These are phyloP conservation scores for Rhizopus arrhizus DNA, from an alignment of 371 early-diverging fungal species.

Conservation along the genomic window DNA sequence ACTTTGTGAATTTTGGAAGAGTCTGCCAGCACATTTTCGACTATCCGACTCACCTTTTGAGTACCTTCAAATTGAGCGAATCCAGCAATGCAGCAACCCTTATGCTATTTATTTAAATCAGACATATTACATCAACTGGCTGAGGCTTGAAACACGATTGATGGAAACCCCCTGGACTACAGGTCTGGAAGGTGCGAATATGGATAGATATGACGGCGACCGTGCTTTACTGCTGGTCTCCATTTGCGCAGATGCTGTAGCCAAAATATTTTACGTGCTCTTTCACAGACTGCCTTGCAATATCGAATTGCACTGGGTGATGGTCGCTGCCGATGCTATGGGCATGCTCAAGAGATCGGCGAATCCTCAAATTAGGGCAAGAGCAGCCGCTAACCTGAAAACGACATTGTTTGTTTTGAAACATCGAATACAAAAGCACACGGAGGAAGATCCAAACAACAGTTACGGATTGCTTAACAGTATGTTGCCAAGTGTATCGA, in stretches of 20 bases:
- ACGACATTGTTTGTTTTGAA: conserved; percentile 26
- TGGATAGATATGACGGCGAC: conserved; percentile 38
- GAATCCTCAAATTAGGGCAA: conserved; percentile 32
- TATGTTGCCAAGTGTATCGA: conserved; percentile 8
- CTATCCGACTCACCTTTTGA: conserved; percentile 37
- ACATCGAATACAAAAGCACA: conserved; percentile 11
- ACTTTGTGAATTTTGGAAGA: conserved; percentile 38
- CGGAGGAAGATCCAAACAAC: neutral
- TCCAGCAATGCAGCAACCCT: conserved; percentile 32
- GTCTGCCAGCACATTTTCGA: conserved; percentile 27
- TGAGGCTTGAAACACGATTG: conserved; percentile 35
- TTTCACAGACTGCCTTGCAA: conserved; percentile 34
- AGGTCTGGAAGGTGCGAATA: conserved; percentile 27
- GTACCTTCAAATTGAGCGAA: conserved; percentile 37
- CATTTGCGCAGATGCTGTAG: conserved; percentile 42
- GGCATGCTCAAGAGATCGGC: conserved; percentile 26
- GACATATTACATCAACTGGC: conserved; percentile 39
- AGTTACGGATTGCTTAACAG: conserved; percentile 11
- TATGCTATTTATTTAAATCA: conserved; percentile 40
- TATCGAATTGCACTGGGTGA: conserved; percentile 43
- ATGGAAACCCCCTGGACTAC: conserved; percentile 36
- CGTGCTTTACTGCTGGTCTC: conserved; percentile 46
- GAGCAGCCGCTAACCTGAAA: conserved; percentile 31
- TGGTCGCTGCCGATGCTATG: conserved; percentile 40
- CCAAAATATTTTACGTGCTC: conserved; percentile 37